Evolutionary conservation across 1,284 basidiomycete genomes (phyloP).

Genomic region (Trametes hirsuta): DNA sequence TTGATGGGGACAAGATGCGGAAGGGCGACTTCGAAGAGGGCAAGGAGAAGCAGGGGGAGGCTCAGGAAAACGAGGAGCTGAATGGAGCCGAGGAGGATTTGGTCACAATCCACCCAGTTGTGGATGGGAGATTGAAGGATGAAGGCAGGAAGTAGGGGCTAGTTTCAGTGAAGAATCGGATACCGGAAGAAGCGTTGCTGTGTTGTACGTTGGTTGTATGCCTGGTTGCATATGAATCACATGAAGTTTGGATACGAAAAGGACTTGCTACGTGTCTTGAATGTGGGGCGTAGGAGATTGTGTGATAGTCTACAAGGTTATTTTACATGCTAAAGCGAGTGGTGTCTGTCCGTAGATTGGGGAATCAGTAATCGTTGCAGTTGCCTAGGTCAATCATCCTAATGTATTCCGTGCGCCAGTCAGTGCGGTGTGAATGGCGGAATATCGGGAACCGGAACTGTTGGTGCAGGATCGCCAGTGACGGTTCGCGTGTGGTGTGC

Average conservation of each 20-base stretch:
- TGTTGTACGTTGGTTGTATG: neutral
- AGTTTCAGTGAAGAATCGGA: neutral
- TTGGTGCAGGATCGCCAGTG: constrained; percentile 51
- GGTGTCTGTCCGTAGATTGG: too few relatives aligned
- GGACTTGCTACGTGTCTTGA: too few relatives aligned
- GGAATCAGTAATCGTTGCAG: too few relatives aligned
- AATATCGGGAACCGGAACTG: constrained; percentile 36
- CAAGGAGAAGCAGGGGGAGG: constrained; percentile 27
- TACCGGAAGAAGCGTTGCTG: neutral
- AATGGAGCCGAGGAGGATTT: constrained; percentile 51
- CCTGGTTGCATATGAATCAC: too few relatives aligned
- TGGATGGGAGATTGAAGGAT: constrained; percentile 77
- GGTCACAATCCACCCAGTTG: constrained; percentile 63
- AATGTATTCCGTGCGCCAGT: neutral
- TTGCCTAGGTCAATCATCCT: neutral
- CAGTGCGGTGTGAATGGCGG: constrained; percentile 14
- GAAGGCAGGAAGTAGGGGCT: constrained; percentile 43
- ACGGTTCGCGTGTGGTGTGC: constrained; percentile 55
- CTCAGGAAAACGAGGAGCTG: constrained; percentile 7
- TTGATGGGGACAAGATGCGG: constrained; percentile 55
- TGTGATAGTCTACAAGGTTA: too few relatives aligned
- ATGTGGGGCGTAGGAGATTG: too few relatives aligned
- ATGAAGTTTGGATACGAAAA: too few relatives aligned
- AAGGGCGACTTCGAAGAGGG: constrained; percentile 36
- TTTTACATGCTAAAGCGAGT: too few relatives aligned